Base-by-base conservation (phyloP, 805 yeast genomes). In the Candida sakaeoensis region DNA sequence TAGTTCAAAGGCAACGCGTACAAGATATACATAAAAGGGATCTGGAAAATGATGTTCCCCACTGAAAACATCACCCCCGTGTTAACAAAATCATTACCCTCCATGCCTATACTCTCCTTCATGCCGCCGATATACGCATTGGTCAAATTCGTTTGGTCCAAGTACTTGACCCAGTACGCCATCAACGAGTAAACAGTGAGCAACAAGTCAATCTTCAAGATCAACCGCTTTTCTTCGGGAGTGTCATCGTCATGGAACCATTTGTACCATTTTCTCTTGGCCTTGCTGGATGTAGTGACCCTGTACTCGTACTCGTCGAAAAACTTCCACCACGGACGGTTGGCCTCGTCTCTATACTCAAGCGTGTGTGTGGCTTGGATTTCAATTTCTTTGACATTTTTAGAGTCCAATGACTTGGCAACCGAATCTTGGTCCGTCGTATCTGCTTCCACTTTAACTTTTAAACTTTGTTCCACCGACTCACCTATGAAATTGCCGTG, bases 81-180 rank as follows among this genome's bases (percentile, higher is more conserved):
- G 47, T 79, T 63, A 36, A 78, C 75, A 42, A 80, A 67, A 48
- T 82, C 86, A 51, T 80, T 77, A 9, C 85, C 85, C 39, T 66
- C 51, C 73, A 84, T 72, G 4, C 67, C 65, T 26, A 82, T 60
- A 33, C 67, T 79, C 48, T 73, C 79, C 43, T 71, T 58, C 76
- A 83, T 68, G 15, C 85, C 83, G 13, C 80, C 72, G 29, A 78
- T 80, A 50, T 80, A 82, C 1, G 88, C 88, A 51, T 81, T 79
- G 44, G 71, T 72, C 41, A 77, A 61, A 55, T 82, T 83, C 33
- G 75, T 65, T 41, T 70, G 72, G 52, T 83, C 88, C 36, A 83
- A 61, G 40, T 78, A 76, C 54, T 82, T 82, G 40, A 82, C 76
- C 84, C 85, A 83, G 56, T 81, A 81, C 1, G 77, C 51, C 50